Base-by-base conservation (phyloP, 345 rosid species). In the Euphorbia tirucalli region DNA sequence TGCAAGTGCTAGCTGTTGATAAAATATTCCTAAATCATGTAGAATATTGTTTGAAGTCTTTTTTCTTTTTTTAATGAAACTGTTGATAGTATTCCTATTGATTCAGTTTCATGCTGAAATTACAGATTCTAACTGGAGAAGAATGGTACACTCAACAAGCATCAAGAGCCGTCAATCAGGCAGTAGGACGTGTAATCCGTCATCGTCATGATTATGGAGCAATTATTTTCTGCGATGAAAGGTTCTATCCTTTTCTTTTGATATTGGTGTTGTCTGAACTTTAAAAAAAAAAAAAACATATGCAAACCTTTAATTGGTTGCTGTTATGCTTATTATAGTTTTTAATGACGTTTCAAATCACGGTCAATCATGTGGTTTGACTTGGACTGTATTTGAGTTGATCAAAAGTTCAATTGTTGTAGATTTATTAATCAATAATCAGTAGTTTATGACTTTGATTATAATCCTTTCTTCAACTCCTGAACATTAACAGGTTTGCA, bases 111-210 rank as follows among this genome's bases (percentile, higher is more conserved):
- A 72, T 43, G 37, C 70, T 77, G 75, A 81, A 77, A 69, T 81
- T 78, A 57, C 79, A 80, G 65, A 61, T 71, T 80, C 80, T 95
- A 66, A 85, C 82, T 71, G 97, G 99, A 74, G 90, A 85, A 78
- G 88, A 84, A 66, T 95, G 99, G 99, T 95, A 92, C 68, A 82
- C 73, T 82, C 97, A 89, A 77, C 98, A 90, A 82, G 98, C 98
- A 52, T 86, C 87, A 75, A 79, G 97, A 67, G 99, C 98, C 77
- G 98, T 92, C 67, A 95, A 95, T 83, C 98, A 95, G 80, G 97
- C 98, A 67, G 87, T 92, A 70, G 99, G 98, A 68, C 96, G 97
- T 74, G 98, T 95, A 61, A 95, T 95, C 74, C 97, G 98, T 72
- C 98, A 95, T 77, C 87, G 92, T 48, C 85, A 90, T 82, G 99